Evolutionary conservation across 805 yeast genomes (phyloP).

Genomic region (Metschnikowia hibisci): DNA sequence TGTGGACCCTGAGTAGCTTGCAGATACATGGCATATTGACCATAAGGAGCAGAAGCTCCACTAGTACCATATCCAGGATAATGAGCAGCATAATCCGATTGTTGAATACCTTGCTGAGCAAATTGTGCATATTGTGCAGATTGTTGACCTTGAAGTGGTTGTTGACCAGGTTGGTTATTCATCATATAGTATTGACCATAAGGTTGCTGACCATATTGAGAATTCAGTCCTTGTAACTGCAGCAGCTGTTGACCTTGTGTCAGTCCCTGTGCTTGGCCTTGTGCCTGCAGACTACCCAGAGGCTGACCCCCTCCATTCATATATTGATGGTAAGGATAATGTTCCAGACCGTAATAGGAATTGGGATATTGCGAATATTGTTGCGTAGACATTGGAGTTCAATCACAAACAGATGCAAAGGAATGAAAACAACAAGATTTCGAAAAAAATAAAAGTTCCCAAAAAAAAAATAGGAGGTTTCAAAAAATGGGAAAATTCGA

Average conservation of each 20-base stretch:
- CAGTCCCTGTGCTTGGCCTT: slow-evolving; percentile 9
- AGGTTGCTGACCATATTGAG: slow-evolving; percentile 19
- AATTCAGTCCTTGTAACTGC: slow-evolving; percentile 13
- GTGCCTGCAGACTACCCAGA: slow-evolving; percentile 12
- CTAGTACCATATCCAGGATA: slow-evolving; percentile 16
- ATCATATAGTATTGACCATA: slow-evolving; percentile 19
- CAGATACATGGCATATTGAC: slow-evolving; percentile 18
- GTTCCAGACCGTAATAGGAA: slow-evolving; percentile 22
- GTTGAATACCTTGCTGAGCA: slow-evolving; percentile 13
- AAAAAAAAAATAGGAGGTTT: not conserved
- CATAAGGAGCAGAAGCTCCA: slow-evolving; percentile 13
- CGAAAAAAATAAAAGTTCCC: not conserved
- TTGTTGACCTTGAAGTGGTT: slow-evolving; percentile 12
- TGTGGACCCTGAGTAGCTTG: slow-evolving; percentile 14
- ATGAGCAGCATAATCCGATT: slow-evolving; percentile 15
- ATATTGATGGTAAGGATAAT: slow-evolving; percentile 20
- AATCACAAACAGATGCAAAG: not conserved
- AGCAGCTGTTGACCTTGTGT: slow-evolving; percentile 9
- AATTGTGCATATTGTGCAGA: slow-evolving; percentile 11
- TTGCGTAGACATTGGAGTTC: slow-evolving; percentile 17
- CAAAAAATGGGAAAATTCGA: too few species aligned
- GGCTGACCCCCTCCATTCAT: slow-evolving; percentile 17
- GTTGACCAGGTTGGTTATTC: slow-evolving; percentile 17
- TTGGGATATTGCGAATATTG: slow-evolving; percentile 19
- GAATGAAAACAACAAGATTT: not conserved